phyloP scores from a whole-genome alignment of 345 rosid genomes.

The Hypericum androsaemum region DNA sequence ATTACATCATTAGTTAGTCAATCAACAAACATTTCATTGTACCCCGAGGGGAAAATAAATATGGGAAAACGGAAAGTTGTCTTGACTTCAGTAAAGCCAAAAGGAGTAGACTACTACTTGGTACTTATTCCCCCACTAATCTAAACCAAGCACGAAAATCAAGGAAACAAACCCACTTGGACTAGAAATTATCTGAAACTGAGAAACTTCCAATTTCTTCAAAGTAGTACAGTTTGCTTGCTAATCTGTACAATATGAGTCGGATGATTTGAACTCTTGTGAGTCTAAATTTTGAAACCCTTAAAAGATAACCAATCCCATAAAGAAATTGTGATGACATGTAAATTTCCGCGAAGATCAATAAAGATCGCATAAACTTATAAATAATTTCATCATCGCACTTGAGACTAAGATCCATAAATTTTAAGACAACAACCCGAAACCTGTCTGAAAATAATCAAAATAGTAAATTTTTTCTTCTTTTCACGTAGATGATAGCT shows the following conservation, averaged over 20 bases:
- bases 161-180: slow-evolving; percentile 4
- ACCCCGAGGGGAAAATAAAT: too few relatives aligned
- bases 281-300: too few relatives aligned
- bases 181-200: neutral
- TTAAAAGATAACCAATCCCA: too few relatives aligned
- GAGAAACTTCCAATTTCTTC: neutral
- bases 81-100: slow-evolving; percentile 40
- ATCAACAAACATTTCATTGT: neutral
- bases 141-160: neutral
- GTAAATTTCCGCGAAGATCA: too few relatives aligned
- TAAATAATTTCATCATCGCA: too few relatives aligned
- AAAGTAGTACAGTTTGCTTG: neutral
- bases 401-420: too few relatives aligned
- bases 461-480: too few relatives aligned
- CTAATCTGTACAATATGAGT: neutral
- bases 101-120: slow-evolving; percentile 1
- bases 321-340: too few relatives aligned
- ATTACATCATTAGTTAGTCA: slow-evolving; percentile 13
- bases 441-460: too few relatives aligned
- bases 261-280: neutral
- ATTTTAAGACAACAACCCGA: too few relatives aligned
- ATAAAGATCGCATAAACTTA: too few relatives aligned
- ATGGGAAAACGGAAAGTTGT: slow-evolving; percentile 1
- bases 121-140: slow-evolving; percentile 3
- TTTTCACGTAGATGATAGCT: too few relatives aligned